These are phyloP conservation scores for Haplosporangium gracile DNA, from an alignment of 192 early-diverging fungal species.

Conservation along the genomic window DNA sequence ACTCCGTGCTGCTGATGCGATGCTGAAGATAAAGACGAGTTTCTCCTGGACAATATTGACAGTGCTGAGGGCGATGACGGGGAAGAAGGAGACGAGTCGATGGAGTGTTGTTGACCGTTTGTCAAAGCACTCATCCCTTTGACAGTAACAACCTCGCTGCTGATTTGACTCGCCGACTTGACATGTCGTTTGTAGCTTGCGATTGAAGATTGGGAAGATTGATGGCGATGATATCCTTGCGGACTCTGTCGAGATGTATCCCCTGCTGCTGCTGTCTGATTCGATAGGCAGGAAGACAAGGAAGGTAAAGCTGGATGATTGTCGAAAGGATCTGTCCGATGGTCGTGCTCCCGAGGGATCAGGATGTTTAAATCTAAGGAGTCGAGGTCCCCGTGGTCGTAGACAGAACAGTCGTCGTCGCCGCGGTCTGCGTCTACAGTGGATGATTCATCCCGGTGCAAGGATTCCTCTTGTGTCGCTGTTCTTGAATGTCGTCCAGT, in stretches of 20 bases:
- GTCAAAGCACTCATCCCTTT: not conserved
- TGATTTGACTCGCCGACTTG: conserved; percentile 19
- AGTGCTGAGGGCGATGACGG: conserved; percentile 4
- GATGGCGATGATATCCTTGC: not conserved
- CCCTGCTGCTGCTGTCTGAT: not conserved
- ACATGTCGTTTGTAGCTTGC: not conserved
- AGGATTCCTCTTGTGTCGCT: conserved; percentile 4
- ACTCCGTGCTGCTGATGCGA: not conserved
- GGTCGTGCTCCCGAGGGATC: conserved; percentile 2
- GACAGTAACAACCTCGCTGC: conserved; percentile 18
- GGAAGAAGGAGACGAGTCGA: not conserved
- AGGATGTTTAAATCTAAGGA: conserved; percentile 24
- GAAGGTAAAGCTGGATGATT: not conserved
- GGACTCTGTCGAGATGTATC: not conserved
- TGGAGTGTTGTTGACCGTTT: not conserved
- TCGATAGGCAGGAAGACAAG: not conserved
- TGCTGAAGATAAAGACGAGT: not conserved
- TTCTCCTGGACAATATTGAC: not conserved
- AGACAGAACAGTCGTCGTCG: not conserved
- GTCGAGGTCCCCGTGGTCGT: conserved; percentile 8
- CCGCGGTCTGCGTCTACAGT: not conserved
- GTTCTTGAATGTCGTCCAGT: conserved; percentile 18
- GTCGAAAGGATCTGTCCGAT: conserved; percentile 14
- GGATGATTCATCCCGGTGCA: not conserved
- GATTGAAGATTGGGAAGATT: not conserved